These are phyloP conservation scores for Cymbopogon citratus DNA, from an alignment of 176 grass and related monocot species.

Conservation along the genomic window DNA sequence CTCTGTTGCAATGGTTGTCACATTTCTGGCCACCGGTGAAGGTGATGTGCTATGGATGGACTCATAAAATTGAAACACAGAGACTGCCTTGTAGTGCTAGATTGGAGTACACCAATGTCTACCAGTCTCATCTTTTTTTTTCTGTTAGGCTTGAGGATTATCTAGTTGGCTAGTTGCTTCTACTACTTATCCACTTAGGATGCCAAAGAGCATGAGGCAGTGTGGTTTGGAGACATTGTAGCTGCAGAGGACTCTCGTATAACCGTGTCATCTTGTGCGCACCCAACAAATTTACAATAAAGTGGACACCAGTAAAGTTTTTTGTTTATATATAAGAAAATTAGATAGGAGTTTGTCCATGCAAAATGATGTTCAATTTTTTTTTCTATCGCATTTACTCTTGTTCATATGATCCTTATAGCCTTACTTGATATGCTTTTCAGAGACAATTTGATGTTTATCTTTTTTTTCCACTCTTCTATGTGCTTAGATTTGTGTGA, in stretches of 20 bases:
- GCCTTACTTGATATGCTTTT: not conserved
- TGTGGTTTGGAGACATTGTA: slow-evolving; percentile 4
- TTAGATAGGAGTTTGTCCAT: not conserved
- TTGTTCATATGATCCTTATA: not conserved
- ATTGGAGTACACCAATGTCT: not conserved
- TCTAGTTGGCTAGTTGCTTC: not conserved
- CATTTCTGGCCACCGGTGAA: not conserved
- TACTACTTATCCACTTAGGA: not conserved
- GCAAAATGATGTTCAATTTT: not conserved
- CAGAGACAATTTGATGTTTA: not conserved
- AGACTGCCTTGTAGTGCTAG: not conserved
- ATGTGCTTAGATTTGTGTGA: not conserved
- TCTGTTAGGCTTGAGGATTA: not conserved
- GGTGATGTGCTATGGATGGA: not conserved
- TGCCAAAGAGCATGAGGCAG: not conserved
- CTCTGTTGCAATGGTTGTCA: not conserved
- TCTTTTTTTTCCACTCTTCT: not conserved
- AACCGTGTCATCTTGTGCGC: not conserved
- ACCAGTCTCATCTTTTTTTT: not conserved
- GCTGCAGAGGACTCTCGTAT: not conserved
- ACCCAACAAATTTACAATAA: not conserved
- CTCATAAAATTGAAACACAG: not conserved
- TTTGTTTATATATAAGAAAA: not conserved
- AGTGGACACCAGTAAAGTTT: not conserved
- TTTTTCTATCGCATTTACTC: not conserved